Conservation (phyloP, 2,329 filamentous ascomycete species). For the Pseudogymnoascus sp. region DNA sequence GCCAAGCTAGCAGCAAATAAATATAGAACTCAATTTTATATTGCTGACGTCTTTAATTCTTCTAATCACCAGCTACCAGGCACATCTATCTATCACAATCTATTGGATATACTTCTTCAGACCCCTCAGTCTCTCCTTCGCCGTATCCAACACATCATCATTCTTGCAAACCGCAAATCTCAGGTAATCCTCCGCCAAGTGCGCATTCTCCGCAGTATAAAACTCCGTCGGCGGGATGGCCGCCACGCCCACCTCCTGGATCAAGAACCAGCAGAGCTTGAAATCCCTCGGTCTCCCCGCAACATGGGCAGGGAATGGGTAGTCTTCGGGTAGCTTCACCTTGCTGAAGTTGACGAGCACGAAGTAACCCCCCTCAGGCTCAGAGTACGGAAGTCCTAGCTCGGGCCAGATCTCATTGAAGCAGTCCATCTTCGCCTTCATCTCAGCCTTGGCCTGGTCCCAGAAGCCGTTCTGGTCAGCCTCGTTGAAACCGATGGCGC, state of each 20-base stretch:
- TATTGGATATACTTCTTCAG: conserved; percentile 59
- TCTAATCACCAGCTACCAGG: background rate
- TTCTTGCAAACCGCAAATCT: conserved; percentile 96
- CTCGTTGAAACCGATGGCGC: conserved; percentile 87
- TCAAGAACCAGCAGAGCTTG: conserved; percentile 91
- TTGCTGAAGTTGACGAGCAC: conserved; percentile 89
- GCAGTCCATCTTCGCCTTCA: conserved; percentile 78
- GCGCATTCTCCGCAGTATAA: conserved; percentile 76
- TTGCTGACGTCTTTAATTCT: background rate
- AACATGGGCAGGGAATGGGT: conserved; percentile 84
- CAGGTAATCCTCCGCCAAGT: conserved; percentile 86
- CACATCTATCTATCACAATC: background rate
- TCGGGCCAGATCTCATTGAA: conserved; percentile 80
- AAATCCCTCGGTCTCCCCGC: conserved; percentile 83
- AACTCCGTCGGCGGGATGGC: conserved; percentile 97
- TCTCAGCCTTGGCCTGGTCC: conserved; percentile 72
- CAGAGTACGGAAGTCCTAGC: conserved; percentile 53
- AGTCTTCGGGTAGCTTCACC: conserved; percentile 73
- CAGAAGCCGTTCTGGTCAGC: conserved; percentile 82
- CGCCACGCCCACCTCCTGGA: conserved; percentile 90
- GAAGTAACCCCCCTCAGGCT: conserved; percentile 96
- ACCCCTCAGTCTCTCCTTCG: conserved; percentile 66
- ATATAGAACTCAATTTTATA: background rate
- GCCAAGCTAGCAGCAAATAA: background rate
- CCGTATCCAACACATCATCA: conserved; percentile 71